Evolutionary conservation across 2,329 filamentous ascomycete genomes (phyloP).

Genomic region (Aspergillus niger): DNA sequence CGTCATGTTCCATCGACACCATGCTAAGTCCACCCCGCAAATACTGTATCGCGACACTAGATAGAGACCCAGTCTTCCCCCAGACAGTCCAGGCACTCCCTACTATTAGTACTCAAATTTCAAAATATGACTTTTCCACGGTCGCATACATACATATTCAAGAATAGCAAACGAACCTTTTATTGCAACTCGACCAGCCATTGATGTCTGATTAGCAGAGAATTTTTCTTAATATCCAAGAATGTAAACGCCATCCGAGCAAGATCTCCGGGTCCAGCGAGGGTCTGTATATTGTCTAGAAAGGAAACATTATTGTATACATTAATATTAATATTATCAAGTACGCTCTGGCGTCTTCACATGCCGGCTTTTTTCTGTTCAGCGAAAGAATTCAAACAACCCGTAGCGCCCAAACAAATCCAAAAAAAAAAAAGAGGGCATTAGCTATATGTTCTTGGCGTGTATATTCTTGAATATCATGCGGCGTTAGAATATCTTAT

Average conservation of each 20-base stretch:
- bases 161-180: not conserved
- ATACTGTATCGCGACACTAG: slow-evolving; percentile 6
- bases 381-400: not conserved
- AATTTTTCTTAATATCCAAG: not conserved
- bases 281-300: not conserved
- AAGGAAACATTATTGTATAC: slow-evolving; percentile 7
- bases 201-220: no score
- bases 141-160: not conserved
- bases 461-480: not conserved
- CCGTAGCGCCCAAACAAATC: not conserved
- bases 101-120: no score
- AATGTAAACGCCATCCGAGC: not conserved
- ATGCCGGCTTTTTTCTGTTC: not conserved
- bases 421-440: not conserved
- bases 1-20: not conserved
- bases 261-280: not conserved
- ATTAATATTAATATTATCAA: slow-evolving; percentile 9
- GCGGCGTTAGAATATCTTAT: not conserved
- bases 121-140: not conserved
- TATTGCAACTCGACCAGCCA: not conserved
- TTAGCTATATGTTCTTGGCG: not conserved
- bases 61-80: slow-evolving; percentile 8
- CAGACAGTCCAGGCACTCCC: not conserved
- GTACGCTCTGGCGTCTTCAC: not conserved
- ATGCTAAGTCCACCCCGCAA: slow-evolving; percentile 4